Conservation (phyloP, 2,329 filamentous ascomycete genomes). For the Ophiostoma sp. region DNA sequence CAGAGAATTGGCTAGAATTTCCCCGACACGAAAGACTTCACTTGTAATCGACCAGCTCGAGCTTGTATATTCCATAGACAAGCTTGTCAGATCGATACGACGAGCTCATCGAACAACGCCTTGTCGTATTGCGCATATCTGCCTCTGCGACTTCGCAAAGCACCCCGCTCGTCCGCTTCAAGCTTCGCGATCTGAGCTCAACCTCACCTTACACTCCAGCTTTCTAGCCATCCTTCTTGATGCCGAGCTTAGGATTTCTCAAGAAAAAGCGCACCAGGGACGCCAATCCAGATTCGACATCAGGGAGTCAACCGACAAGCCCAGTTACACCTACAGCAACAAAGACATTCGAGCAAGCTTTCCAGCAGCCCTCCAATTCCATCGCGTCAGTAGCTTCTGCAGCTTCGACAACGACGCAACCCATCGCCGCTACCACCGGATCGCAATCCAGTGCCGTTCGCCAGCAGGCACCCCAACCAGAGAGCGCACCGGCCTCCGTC, state of each 20-base stretch:
- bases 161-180: neutral
- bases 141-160: neutral
- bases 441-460: constrained; percentile 19
- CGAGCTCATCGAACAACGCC: neutral
- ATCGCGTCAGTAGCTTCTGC: constrained; percentile 24
- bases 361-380: constrained; percentile 36
- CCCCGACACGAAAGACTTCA: neutral
- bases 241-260: constrained; percentile 94
- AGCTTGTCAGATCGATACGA: neutral
- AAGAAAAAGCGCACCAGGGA: constrained; percentile 99
- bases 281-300: constrained; percentile 69
- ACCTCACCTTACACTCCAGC: neutral
- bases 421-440: constrained; percentile 26
- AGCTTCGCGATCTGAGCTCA: constrained; percentile 2
- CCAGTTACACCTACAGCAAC: constrained; percentile 60
- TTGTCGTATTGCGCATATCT: neutral
- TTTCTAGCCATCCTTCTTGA: constrained; percentile 42
- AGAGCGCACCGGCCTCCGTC: constrained; percentile 35
- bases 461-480: constrained; percentile 33
- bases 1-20: neutral
- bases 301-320: constrained; percentile 65
- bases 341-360: constrained; percentile 52
- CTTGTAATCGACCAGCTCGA: neutral
- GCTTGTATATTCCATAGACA: neutral
- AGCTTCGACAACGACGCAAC: constrained; percentile 24